These are phyloP conservation scores for Brassica napus DNA, from an alignment of 345 rosid genomes.

Conservation along the genomic window DNA sequence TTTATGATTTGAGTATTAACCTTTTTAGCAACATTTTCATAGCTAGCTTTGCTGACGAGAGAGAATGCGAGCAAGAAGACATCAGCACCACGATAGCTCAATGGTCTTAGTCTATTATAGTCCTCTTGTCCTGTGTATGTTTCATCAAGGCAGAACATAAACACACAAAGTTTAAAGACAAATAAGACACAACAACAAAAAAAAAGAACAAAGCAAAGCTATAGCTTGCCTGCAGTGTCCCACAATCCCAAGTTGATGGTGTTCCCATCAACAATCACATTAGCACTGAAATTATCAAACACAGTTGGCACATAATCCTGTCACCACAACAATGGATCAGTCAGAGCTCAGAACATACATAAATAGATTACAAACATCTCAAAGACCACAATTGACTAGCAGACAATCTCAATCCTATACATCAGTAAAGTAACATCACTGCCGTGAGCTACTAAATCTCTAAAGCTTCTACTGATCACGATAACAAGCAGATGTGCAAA, in stretches of 20 bases:
- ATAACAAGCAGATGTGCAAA: not conserved
- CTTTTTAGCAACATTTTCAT: constrained; percentile 83
- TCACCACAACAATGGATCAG: not conserved
- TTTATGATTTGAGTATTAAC: constrained; percentile 35
- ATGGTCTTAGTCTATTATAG: constrained; percentile 82
- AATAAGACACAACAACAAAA: not conserved
- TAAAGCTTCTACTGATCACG: not conserved
- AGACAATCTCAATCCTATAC: not conserved
- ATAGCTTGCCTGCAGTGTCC: constrained; percentile 75
- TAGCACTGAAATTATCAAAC: constrained; percentile 85
- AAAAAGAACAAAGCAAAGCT: not conserved
- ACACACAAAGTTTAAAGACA: not conserved
- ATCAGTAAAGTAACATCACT: constrained; percentile 1
- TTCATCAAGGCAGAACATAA: constrained; percentile 19
- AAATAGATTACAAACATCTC: constrained; percentile 4
- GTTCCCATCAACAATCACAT: constrained; percentile 80
- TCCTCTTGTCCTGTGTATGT: constrained; percentile 94
- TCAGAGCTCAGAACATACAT: constrained; percentile 27
- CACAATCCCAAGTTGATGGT: constrained; percentile 77
- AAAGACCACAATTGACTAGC: constrained; percentile 11
- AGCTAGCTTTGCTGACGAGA: constrained; percentile 92
- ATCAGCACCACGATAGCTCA: constrained; percentile 94
- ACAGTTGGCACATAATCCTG: constrained; percentile 91
- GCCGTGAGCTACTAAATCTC: not conserved
- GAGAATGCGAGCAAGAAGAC: constrained; percentile 90